Conservation (phyloP, 805 yeast genomes). For the Saccharomycopsis fibuligera region DNA sequence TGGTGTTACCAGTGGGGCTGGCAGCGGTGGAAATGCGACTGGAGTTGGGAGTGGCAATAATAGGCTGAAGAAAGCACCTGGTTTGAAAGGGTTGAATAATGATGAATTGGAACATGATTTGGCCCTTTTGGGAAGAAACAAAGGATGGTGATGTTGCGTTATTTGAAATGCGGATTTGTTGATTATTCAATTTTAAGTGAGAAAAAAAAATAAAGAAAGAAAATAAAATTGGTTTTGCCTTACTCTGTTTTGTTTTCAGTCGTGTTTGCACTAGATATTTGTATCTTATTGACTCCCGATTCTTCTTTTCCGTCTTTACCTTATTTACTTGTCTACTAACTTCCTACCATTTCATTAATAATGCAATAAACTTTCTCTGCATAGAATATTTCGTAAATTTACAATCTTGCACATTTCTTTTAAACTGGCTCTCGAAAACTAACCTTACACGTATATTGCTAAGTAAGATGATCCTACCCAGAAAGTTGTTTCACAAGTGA, state of each 20-base stretch:
- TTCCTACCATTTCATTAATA: not conserved
- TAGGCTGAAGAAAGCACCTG: conserved; percentile 8
- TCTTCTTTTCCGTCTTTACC: not conserved
- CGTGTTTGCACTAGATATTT: not conserved
- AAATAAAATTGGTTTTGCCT: no score
- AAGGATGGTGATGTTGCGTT: not conserved
- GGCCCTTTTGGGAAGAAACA: not conserved
- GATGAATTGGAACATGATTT: conserved; percentile 19
- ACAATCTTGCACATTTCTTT: no score
- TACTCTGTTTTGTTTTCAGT: conserved; percentile 1
- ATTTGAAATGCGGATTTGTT: not conserved
- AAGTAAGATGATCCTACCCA: no score
- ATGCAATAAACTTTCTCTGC: no score
- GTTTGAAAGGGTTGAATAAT: conserved; percentile 13
- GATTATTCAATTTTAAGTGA: not conserved
- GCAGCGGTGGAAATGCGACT: not conserved
- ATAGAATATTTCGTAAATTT: no score
- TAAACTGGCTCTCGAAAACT: no score
- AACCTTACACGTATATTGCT: no score
- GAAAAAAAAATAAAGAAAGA: no score
- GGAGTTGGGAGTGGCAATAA: not conserved
- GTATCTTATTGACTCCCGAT: not conserved
- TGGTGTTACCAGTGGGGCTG: not conserved
- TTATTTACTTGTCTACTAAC: conserved; percentile 15
- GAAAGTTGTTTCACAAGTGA: no score